A percentile compares a stretch with the other conserved stretches of the same genome.
These are phyloP conservation scores for Paecilomyces sp. DNA, from an alignment of 2,329 filamentous ascomycete species.

Conservation along the genomic window DNA sequence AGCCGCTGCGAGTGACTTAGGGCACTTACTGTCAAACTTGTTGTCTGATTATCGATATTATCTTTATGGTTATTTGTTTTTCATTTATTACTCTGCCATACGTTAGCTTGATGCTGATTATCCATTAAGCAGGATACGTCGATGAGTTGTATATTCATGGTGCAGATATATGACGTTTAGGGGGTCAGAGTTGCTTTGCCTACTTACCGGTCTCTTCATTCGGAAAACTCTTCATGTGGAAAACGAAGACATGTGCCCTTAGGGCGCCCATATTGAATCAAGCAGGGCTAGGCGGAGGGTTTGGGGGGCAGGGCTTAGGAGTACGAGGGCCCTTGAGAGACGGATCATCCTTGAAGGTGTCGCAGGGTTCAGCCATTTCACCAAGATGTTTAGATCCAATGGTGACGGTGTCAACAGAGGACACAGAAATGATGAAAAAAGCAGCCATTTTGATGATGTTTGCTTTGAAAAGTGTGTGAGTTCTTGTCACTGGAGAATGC, in stretches of 20 bases:
- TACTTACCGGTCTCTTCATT: background rate
- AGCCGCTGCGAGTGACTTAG: background rate
- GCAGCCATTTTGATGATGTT: background rate
- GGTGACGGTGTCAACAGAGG: background rate
- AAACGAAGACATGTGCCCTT: background rate
- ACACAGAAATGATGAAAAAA: background rate
- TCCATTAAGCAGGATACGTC: background rate
- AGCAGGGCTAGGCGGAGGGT: slow-evolving; percentile 34
- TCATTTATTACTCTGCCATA: background rate
- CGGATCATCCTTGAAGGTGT: background rate
- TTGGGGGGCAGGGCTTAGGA: slow-evolving; percentile 28
- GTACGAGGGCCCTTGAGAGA: slow-evolving; percentile 17
- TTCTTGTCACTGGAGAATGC: background rate
- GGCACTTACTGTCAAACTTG: background rate
- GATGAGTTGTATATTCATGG: background rate
- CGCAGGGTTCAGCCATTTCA: background rate
- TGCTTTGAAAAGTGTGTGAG: background rate
- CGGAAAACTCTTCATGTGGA: too few relatives aligned
- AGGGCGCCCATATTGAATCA: slow-evolving; percentile 11
- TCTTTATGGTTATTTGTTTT: background rate
- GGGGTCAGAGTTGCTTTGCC: background rate
- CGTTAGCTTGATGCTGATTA: background rate
- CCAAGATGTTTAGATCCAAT: background rate
- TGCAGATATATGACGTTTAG: background rate
- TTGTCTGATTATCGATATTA: background rate